phyloP scores from a whole-genome alignment of 2,329 filamentous ascomycete species.

The Sporothrix mexicana region DNA sequence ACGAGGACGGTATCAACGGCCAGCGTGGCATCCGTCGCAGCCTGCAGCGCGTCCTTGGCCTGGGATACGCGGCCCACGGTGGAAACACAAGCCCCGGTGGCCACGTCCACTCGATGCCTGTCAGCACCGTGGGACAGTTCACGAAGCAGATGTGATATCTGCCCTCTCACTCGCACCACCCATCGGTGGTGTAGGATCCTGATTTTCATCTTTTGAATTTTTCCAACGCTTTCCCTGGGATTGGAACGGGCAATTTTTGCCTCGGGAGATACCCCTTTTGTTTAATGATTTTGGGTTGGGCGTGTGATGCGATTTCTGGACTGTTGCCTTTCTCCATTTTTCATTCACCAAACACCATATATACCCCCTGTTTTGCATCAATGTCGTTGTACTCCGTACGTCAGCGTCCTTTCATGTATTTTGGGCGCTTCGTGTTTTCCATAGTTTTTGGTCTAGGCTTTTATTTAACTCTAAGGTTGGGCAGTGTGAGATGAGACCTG shows the following conservation, averaged over 20 bases:
- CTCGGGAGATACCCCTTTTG: slow-evolving; percentile 25
- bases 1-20: slow-evolving; percentile 28
- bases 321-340: neutral
- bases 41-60: slow-evolving; percentile 46
- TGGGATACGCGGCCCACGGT: slow-evolving; percentile 37
- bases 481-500: neutral
- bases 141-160: slow-evolving; percentile 22
- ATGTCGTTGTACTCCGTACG: neutral
- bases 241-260: neutral
- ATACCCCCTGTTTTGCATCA: slow-evolving; percentile 25
- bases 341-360: neutral
- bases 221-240: neutral
- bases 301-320: neutral
- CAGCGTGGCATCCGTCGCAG: slow-evolving; percentile 45
- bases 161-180: neutral
- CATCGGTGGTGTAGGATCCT: neutral
- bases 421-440: neutral
- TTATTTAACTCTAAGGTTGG: slow-evolving; percentile 1
- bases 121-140: slow-evolving; percentile 21
- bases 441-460: neutral
- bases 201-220: too few species aligned
- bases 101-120: slow-evolving; percentile 37
- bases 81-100: neutral
- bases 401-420: neutral
- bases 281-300: neutral